Evolutionary conservation across 495 filamentous ascomycete genomes (phyloP), one percentile per base, ranked within the genome.

Genomic region (Xylaria flabelliformis): DNA sequence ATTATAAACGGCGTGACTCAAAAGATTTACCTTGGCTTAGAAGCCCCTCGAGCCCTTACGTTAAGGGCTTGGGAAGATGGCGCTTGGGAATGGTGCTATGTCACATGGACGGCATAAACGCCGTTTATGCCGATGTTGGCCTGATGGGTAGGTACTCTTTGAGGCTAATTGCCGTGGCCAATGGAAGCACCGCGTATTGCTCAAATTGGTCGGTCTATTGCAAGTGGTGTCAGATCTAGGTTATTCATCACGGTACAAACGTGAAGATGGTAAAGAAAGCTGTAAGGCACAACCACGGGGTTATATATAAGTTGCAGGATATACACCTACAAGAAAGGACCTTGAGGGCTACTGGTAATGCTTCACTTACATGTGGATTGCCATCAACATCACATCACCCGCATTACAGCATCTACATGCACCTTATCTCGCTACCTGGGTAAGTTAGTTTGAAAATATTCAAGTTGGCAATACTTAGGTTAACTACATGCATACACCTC

Each of bases 101-200:
- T 55, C 48, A 55, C 26, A 53, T 24, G 63, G 63, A 42, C 46
- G 63, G 61, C 61, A 64, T 44, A 42, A 10, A 61, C 58, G 58
- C 17, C 58, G 58, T 39, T 21, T 21, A 61, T 61, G n/a, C 58
- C 58, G 58, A 61, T 6, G 34, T 61, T 39, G 58, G 21, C 55
- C 55, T 39, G 17, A 32, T 56, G 17, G 58, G 58, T 21, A 12
- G 58, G 58, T 21, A 12, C 55, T 36, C 26, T 39, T 34, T 21
- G 63, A 65, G 63, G 63, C 63, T 50, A 64, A 64, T 64, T 42
- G 36, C 17, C 61, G 39, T 64, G 39, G 6, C 61, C 61, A 64
- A 64, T 64, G 10, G 61, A 19, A 50, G 39, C 63, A 9, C 24
- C 15, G 32, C 13, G 12, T 58, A 17, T 6, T 24, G 15, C n/a